Base-by-base conservation (phyloP, 2,329 filamentous ascomycete species). In the Thelonectria olida region DNA sequence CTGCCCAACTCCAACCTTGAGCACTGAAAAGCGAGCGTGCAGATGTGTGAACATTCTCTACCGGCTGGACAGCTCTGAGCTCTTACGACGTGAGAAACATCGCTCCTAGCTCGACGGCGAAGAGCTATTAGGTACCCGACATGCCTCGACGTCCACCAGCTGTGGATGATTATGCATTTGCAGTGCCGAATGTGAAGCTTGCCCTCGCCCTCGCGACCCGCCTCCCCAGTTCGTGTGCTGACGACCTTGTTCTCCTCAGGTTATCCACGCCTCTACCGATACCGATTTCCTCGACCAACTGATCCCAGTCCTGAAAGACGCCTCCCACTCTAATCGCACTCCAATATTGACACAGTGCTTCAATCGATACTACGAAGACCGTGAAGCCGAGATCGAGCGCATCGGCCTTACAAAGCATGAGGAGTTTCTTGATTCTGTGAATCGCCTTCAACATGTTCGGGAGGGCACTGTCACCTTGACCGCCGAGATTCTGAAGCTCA, bases 341-440 rank as follows among this genome's bases (percentile, higher is more conserved):
- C 84, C 84, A 38, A 87, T 89, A 60, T 85, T 99, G 39, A 87
- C 93, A 49, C 90, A 94, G 70, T 91, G 91, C 62, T 84, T 80
- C 22, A 73, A 64, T 12, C 88, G 90, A 68, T 96, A 97, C 76
- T 92, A 94, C 31, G 89, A 90, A 68, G 92, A 96, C 47, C 90
- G 94, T 62, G 96, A 99, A 76, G 80, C 87, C 13, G 94, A 98
- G 71, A 98, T 99, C 67, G 96, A 99, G 79, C 88, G 88, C 20
- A 96, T 98, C 70, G 97, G 96, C 70, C 89, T 97, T 72, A 95
- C 92, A 10, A 97, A 97, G 72, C 96, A 99, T 73, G 95, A 98
- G 74, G 96, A 97, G 73, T 99, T 99, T 73, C 90, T 98, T 31
- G 88, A 88, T 66, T 97, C 95, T 0, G 93, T 99, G 68, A 96